Percentiles rank a stretch among this genome's conserved stretches.
Conservation (phyloP, 129 eudicot genomes). For the Solidago caesia region DNA sequence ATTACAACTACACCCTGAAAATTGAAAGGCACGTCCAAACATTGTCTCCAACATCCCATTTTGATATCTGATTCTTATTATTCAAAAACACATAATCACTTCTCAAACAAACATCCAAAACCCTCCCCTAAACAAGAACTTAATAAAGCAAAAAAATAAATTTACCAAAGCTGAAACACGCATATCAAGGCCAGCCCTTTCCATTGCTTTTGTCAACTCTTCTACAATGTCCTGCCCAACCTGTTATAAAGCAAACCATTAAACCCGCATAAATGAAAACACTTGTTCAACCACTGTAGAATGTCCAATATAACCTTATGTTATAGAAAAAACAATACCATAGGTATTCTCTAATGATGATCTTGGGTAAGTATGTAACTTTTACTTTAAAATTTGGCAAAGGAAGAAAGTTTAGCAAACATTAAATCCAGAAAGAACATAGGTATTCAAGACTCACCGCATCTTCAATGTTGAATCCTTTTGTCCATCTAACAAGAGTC, state of each 20-base stretch:
- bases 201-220: conserved; percentile 20
- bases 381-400: neutral
- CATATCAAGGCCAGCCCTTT: conserved; percentile 21
- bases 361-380: neutral
- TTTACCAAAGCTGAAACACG: conserved; percentile 21
- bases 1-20: too few relatives aligned
- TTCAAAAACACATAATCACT: too few relatives aligned
- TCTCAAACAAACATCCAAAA: too few relatives aligned
- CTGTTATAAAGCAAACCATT: conserved; percentile 29
- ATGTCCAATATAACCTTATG: neutral
- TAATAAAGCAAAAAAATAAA: conserved; percentile 19
- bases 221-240: conserved; percentile 18
- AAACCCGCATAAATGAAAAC: neutral
- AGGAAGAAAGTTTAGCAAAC: neutral
- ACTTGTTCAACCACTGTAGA: neutral
- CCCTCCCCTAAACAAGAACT: neutral
- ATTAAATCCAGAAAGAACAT: neutral
- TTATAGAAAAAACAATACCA: neutral
- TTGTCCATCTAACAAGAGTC: conserved; percentile 86
- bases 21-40: too few relatives aligned
- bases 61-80: too few relatives aligned
- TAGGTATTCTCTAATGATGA: neutral
- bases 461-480: conserved; percentile 86
- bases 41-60: too few relatives aligned
- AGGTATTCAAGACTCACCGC: conserved; percentile 45